These are phyloP conservation scores for Cercophora newfieldiana DNA, from an alignment of 495 filamentous ascomycete genomes.

Conservation along the genomic window DNA sequence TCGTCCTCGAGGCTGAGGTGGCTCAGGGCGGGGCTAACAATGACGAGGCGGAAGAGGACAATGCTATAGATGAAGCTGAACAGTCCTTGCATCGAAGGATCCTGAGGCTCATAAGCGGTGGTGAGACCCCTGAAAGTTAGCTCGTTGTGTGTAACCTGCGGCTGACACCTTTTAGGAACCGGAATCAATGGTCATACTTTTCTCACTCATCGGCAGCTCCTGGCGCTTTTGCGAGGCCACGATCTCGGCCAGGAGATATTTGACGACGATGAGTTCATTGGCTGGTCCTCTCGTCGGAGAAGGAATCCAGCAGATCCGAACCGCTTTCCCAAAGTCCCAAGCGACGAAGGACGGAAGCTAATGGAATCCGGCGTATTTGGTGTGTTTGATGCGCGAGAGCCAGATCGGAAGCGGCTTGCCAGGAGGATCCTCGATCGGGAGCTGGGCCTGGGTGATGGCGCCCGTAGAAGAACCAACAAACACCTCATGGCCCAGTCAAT, in stretches of 20 bases:
- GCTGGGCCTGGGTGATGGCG: slow-evolving; percentile 60
- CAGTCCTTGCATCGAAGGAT: slow-evolving; percentile 30
- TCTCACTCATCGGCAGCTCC: slow-evolving; percentile 47
- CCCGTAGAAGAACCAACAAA: slow-evolving; percentile 55
- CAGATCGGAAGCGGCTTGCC: slow-evolving; percentile 57
- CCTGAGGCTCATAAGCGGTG: slow-evolving; percentile 33
- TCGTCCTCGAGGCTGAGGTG: slow-evolving; percentile 26
- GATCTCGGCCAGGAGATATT: slow-evolving; percentile 39
- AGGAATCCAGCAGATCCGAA: slow-evolving; percentile 41
- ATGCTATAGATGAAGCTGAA: slow-evolving; percentile 1
- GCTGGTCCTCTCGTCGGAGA: slow-evolving; percentile 17
- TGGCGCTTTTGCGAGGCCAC: slow-evolving; percentile 50
- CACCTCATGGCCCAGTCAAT: slow-evolving; percentile 60
- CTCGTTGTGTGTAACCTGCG: background rate
- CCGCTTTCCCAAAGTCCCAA: slow-evolving; percentile 73
- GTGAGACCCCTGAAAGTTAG: slow-evolving; percentile 7
- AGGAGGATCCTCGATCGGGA: slow-evolving; percentile 76
- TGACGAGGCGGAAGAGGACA: slow-evolving; percentile 7
- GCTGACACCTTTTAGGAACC: background rate
- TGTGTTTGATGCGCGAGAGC: slow-evolving; percentile 53
- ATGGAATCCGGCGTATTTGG: slow-evolving; percentile 84
- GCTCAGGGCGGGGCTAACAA: background rate
- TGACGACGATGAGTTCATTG: slow-evolving; percentile 33
- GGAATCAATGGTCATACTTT: slow-evolving; percentile 24
- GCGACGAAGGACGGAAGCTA: slow-evolving; percentile 68